Percentiles rank a stretch among this genome's conserved stretches.
Evolutionary conservation across 2,329 filamentous ascomycete species (phyloP).

Genomic region (Aspergillus intermedius): DNA sequence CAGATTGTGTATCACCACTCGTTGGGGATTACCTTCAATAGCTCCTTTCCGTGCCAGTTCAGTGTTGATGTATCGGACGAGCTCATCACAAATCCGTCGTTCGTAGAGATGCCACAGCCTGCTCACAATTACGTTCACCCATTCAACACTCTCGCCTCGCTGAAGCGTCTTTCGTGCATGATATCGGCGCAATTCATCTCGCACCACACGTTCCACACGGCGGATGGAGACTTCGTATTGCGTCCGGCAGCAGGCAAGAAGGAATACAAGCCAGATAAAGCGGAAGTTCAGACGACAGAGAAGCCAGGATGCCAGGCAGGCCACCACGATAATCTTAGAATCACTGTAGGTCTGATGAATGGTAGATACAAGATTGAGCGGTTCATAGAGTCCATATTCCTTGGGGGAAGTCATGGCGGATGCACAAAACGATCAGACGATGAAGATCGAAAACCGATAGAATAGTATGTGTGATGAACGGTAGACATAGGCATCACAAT

Average conservation of each 20-base stretch:
- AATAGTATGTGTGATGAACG: too few relatives aligned
- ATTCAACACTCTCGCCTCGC: constrained; percentile 9
- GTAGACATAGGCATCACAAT: too few relatives aligned
- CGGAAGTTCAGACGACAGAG: constrained; percentile 9
- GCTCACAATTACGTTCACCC: constrained; percentile 7
- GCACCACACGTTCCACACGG: constrained; percentile 8
- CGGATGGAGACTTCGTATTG: constrained; percentile 6
- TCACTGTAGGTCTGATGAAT: constrained; percentile 11
- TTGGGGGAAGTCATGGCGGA: neutral
- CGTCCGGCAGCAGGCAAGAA: constrained; percentile 11
- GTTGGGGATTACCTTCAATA: constrained; percentile 1
- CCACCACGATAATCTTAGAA: constrained; percentile 11
- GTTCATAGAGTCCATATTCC: neutral
- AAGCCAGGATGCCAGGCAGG: constrained; percentile 9
- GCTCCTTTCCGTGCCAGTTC: constrained; percentile 5
- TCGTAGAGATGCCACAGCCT: constrained; percentile 13
- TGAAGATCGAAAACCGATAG: neutral
- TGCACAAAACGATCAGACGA: neutral
- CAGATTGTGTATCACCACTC: constrained; percentile 10
- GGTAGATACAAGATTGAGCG: neutral
- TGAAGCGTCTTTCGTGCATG: constrained; percentile 6
- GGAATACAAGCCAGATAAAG: constrained; percentile 7
- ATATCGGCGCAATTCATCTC: constrained; percentile 9
- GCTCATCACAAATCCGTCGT: constrained; percentile 4
- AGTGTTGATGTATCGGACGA: constrained; percentile 10